Conservation (phyloP, 179 eudicot species). For the Silene coronaria region DNA sequence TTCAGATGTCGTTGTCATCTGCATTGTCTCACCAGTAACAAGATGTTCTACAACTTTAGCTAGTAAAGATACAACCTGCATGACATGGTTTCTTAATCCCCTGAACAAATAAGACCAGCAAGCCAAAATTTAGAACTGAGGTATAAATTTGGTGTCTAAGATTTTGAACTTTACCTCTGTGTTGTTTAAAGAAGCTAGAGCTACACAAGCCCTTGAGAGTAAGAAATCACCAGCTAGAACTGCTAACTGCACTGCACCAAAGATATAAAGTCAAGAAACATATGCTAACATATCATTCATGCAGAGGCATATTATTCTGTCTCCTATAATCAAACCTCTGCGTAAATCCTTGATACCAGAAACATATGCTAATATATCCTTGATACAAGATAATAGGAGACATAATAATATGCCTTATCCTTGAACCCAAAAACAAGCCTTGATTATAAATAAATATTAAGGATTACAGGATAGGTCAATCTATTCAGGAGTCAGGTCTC, state of each 20-base stretch:
- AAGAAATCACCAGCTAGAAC: slow-evolving; percentile 94
- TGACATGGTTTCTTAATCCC: neutral
- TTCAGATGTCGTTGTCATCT: slow-evolving; percentile 78
- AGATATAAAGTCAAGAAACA: slow-evolving; percentile 22
- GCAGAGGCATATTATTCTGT: too few species aligned
- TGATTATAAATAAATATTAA: neutral
- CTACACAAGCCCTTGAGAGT: slow-evolving; percentile 91
- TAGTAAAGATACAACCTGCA: slow-evolving; percentile 82
- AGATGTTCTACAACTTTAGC: slow-evolving; percentile 91
- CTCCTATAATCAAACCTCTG: neutral
- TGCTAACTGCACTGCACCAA: slow-evolving; percentile 56
- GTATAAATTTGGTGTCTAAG: neutral
- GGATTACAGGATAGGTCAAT: neutral
- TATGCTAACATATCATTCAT: slow-evolving; percentile 16
- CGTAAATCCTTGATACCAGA: neutral
- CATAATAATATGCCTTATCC: neutral
- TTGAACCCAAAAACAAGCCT: neutral
- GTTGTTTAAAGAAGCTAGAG: slow-evolving; percentile 81
- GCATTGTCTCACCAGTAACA: slow-evolving; percentile 99
- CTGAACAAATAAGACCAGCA: slow-evolving; percentile 6
- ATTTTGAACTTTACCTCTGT: slow-evolving; percentile 55
- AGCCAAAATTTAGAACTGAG: neutral
- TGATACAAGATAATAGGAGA: neutral
- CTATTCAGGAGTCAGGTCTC: neutral
- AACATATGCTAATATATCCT: too few species aligned